Evolutionary conservation across 495 filamentous ascomycete species (phyloP).

Genomic region (Penicillium dipodomyicola): DNA sequence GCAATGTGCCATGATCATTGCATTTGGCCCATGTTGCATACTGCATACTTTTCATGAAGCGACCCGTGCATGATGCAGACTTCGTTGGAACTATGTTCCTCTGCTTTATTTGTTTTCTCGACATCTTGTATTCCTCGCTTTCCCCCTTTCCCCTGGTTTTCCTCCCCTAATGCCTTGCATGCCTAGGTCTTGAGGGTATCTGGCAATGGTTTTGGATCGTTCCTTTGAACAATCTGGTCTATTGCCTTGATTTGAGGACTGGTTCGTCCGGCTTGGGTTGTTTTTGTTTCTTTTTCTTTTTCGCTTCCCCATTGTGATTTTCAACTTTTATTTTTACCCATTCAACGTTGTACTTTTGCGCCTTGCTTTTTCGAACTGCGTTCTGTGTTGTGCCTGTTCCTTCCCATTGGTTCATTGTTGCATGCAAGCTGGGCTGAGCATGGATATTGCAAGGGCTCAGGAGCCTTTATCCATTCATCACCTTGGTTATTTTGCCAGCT

Average conservation of each 20-base stretch:
- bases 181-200: conserved; percentile 11
- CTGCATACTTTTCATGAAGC: conserved; percentile 21
- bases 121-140: conserved; percentile 17
- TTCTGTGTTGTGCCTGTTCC: conserved; percentile 18
- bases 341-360: conserved; percentile 10
- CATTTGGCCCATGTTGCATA: conserved; percentile 23
- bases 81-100: conserved; percentile 9
- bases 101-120: conserved; percentile 11
- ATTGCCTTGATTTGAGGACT: conserved; percentile 8
- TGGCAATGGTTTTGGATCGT: conserved; percentile 12
- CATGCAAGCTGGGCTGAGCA: neutral
- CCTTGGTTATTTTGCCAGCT: neutral
- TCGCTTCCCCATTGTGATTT: conserved; percentile 31
- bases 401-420: conserved; percentile 4
- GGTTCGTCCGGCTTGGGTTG: neutral
- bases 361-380: conserved; percentile 16
- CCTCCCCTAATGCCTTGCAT: conserved; percentile 1
- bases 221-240: conserved; percentile 5
- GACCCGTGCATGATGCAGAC: conserved; percentile 19
- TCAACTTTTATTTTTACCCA: conserved; percentile 19
- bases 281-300: conserved; percentile 18
- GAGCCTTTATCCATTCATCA: conserved; percentile 2
- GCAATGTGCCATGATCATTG: conserved; percentile 24
- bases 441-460: neutral
- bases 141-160: conserved; percentile 5